A percentile compares a stretch with the other conserved stretches of the same genome.
These are phyloP conservation scores for Xanthoparmelia taractica DNA, from an alignment of 495 filamentous ascomycete species.

Conservation along the genomic window DNA sequence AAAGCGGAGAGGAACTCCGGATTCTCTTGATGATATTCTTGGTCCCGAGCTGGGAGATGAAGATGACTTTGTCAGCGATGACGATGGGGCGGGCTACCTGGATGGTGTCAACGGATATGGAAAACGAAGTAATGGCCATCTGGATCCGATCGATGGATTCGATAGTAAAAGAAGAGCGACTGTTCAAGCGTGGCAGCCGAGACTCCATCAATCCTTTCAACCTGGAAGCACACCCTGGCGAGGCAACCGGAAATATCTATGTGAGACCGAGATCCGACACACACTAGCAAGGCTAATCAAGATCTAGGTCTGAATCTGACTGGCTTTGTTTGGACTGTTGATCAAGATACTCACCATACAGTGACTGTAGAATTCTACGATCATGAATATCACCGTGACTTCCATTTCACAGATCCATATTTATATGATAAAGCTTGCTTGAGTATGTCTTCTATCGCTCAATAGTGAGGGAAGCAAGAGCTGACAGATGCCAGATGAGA, in stretches of 20 bases:
- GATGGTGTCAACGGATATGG: conserved; percentile 54
- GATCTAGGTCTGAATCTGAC: conserved; percentile 67
- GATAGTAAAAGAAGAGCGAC: conserved; percentile 57
- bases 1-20: conserved; percentile 41
- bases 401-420: conserved; percentile 92
- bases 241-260: conserved; percentile 87
- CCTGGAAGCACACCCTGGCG: conserved; percentile 93
- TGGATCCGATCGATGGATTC: conserved; percentile 40
- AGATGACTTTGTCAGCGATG: conserved; percentile 84
- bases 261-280: conserved; percentile 26
- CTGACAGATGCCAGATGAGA: conserved; percentile 51
- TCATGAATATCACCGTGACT: conserved; percentile 80
- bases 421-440: conserved; percentile 93
- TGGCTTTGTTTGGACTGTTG: conserved; percentile 93
- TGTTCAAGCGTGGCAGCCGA: conserved; percentile 47
- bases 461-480: conserved; percentile 22
- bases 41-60: conserved; percentile 37
- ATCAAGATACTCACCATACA: conserved; percentile 89
- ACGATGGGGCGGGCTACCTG: conserved; percentile 88
- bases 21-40: conserved; percentile 54
- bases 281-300: conserved; percentile 22
- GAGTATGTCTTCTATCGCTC: conserved; percentile 37
- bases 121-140: conserved; percentile 49
- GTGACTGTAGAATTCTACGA: conserved; percentile 98
- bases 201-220: conserved; percentile 77